Conservation (phyloP, 2,329 filamentous ascomycete genomes). For the Hortaea sp. region DNA sequence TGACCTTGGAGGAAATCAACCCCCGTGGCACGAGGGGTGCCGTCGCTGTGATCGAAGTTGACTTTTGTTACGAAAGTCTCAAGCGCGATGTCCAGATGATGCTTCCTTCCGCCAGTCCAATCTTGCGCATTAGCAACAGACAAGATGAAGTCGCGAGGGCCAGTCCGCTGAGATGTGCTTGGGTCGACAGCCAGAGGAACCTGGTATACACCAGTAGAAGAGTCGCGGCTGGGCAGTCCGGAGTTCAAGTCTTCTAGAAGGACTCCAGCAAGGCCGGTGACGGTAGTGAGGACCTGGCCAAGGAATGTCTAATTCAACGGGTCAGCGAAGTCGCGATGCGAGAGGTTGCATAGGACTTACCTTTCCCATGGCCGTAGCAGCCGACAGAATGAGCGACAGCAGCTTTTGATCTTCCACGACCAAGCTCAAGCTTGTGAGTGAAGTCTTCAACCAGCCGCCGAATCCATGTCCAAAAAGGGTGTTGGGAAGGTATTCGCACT, state of each 20-base stretch:
- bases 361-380: conserved; percentile 1
- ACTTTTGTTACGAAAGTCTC: conserved; percentile 59
- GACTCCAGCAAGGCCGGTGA: background rate
- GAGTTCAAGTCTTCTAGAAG: background rate
- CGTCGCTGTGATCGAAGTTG: conserved; percentile 48
- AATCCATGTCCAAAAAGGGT: conserved; percentile 43
- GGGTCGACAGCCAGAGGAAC: background rate
- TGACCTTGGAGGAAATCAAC: conserved; percentile 34
- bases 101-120: conserved; percentile 42
- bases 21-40: conserved; percentile 40
- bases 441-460: conserved; percentile 43
- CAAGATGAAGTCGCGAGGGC: conserved; percentile 35
- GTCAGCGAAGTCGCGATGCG: no score
- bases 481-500: conserved; percentile 33
- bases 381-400: conserved; percentile 34
- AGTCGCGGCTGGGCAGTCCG: background rate
- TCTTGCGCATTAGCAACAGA: conserved; percentile 29
- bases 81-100: conserved; percentile 46
- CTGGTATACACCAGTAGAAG: background rate
- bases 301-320: background rate
- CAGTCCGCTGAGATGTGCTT: conserved; percentile 17
- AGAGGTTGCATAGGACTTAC: background rate
- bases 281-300: background rate
- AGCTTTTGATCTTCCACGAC: conserved; percentile 42
- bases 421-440: conserved; percentile 38